Evolutionary conservation across 83 land plant species (phyloP), one percentile per base, ranked within the genome.

Genomic region (Diphasiastrum complanatum): DNA sequence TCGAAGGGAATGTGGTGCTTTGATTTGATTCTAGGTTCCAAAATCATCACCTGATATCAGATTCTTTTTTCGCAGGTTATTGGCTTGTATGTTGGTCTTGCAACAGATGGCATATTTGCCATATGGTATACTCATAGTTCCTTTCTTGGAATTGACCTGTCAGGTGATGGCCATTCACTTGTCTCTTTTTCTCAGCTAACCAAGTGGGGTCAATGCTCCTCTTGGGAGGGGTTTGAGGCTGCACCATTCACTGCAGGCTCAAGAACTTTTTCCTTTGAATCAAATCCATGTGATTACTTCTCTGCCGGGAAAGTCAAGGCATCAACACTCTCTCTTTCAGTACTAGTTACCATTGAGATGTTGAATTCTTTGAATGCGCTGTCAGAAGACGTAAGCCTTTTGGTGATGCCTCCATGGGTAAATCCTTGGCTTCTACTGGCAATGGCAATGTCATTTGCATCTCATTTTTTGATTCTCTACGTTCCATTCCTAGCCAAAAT

Each of bases 321-420:
- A 6, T 73, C 73, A 75, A 86, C 91, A 6, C 75, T 87, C 3
- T 80, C 88, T 3, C 63, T 87, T 8, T 81, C 92, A 34, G 87
- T 83, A n/a, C 48, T 87, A 51, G 92, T 87, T 10, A 79, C 77
- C 0, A 83, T 87, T 36, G 92, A 87, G 77, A 87, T 87, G 92
- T 83, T 87, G 64, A 87, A 87, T 61, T 73, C 92, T 33, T 74
- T 87, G 27, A 87, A 87, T 51, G 92, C 92, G 0, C 79, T 87
- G 5, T 87, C 92, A 1, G 92, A 87, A 66, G 78, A 87, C 53
- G 71, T 52, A 45, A 83, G 88, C 70, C 65, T 87, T 51, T 16
- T 83, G 2, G 66, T 30, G 33, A 81, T 79, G 85, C 87, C 85
- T 0, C 92, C 92, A 6, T 87, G 87, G 92, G 66, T 48, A 45